Percentiles rank a stretch among this genome's conserved stretches.
phyloP scores from a whole-genome alignment of 2,329 filamentous ascomycete genomes.

The Colletotrichum sp. region DNA sequence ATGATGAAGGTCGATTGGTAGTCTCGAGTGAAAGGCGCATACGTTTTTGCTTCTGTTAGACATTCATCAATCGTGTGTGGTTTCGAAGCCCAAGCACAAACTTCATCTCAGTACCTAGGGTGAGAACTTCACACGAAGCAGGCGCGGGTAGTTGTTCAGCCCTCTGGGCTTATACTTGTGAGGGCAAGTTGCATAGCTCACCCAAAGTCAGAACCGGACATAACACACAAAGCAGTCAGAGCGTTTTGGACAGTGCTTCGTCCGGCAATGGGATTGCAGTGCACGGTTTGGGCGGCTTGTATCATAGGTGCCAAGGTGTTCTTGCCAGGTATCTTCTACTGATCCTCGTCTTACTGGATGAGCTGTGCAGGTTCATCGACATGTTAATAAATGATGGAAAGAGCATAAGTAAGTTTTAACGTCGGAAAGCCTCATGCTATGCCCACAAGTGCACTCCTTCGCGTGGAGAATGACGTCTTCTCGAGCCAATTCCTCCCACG shows the following conservation, averaged over 20 bases:
- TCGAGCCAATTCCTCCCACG: background rate
- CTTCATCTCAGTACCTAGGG: background rate
- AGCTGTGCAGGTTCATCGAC: rapidly evolving
- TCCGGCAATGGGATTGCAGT: too few species aligned
- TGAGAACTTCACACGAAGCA: background rate
- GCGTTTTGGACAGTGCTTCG: too few species aligned
- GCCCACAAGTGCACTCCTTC: background rate
- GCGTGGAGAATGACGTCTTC: background rate
- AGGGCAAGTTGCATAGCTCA: too few species aligned
- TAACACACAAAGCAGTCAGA: too few species aligned
- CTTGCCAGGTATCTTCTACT: too few species aligned
- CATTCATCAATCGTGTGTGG: background rate
- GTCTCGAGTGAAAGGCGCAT: background rate
- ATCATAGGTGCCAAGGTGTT: too few species aligned
- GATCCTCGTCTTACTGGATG: background rate
- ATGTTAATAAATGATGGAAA: rapidly evolving
- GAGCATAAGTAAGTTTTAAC: background rate
- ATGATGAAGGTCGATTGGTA: background rate
- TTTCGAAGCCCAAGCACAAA: background rate
- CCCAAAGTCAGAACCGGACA: too few species aligned
- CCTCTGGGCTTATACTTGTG: background rate
- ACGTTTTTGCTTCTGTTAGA: background rate
- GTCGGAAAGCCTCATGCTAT: background rate
- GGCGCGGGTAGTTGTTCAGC: background rate
- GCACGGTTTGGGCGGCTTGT: too few species aligned